Percentiles rank a stretch among this genome's conserved stretches.
phyloP scores from a whole-genome alignment of 192 early-diverging fungal genomes.

The Gamsiella multidivaricata region DNA sequence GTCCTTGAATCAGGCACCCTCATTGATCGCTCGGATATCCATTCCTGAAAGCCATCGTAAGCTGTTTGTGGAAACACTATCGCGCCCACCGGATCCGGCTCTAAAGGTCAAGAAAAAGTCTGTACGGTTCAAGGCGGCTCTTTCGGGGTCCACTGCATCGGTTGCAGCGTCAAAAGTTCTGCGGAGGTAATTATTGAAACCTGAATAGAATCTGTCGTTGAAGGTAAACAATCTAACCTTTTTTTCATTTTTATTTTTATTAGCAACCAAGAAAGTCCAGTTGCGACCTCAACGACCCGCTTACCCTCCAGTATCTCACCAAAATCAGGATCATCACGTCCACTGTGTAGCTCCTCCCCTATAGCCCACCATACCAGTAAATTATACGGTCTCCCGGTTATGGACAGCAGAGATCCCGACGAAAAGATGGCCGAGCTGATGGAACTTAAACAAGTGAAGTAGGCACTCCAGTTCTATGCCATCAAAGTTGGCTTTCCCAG shows the following conservation, averaged over 20 bases:
- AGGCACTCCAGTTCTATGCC: not conserved
- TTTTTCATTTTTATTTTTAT: not conserved
- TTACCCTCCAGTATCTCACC: not conserved
- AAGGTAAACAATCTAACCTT: not conserved
- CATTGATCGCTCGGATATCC: slow-evolving; percentile 9
- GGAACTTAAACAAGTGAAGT: slow-evolving; percentile 47
- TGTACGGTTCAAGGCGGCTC: slow-evolving; percentile 17
- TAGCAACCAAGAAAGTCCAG: not conserved
- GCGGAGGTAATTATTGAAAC: slow-evolving; percentile 41
- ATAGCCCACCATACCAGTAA: not conserved
- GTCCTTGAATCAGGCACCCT: too few species aligned
- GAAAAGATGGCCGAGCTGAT: slow-evolving; percentile 38
- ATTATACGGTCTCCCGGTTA: not conserved
- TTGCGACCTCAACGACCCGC: not conserved
- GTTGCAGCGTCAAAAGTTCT: not conserved
- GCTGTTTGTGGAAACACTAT: slow-evolving; percentile 12
- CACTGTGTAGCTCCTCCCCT: not conserved
- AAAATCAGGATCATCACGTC: not conserved
- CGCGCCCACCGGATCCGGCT: slow-evolving; percentile 12
- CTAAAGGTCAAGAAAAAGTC: slow-evolving; percentile 37
- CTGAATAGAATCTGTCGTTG: not conserved
- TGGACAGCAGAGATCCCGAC: slow-evolving; percentile 40
- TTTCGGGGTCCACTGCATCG: not conserved
- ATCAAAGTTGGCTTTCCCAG: too few species aligned
- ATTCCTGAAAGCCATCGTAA: slow-evolving; percentile 20